Evolutionary conservation across 2,329 filamentous ascomycete genomes (phyloP).

Genomic region (Helotiales sp.): DNA sequence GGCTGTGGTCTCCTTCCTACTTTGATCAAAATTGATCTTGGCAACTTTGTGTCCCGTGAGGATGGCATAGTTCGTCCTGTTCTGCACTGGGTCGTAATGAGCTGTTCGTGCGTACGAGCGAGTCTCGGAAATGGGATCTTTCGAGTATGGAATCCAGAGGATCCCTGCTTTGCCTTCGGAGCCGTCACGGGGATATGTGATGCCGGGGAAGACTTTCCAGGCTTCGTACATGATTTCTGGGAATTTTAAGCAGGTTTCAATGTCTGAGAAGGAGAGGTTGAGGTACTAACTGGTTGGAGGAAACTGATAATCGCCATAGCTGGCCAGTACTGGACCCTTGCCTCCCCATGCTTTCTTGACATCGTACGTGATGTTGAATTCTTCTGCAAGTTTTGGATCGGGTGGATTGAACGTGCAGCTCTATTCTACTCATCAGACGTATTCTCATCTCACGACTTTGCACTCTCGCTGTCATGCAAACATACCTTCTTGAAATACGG

Average conservation of each 20-base stretch:
- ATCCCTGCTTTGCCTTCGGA: conserved; percentile 20
- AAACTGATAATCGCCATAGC: conserved; percentile 47
- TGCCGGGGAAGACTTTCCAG: conserved; percentile 12
- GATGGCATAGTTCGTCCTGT: conserved; percentile 33
- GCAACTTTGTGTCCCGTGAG: conserved; percentile 24
- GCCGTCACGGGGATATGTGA: conserved; percentile 12
- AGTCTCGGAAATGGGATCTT: conserved; percentile 16
- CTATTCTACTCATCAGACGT: conserved; percentile 39
- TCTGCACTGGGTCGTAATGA: conserved; percentile 45
- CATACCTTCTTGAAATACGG: conserved; percentile 14
- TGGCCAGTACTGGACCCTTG: conserved; percentile 47
- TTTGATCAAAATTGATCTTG: not conserved
- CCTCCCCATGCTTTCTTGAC: conserved; percentile 43
- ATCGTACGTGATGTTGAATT: conserved; percentile 46
- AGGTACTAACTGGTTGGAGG: conserved; percentile 43
- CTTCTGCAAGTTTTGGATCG: conserved; percentile 39
- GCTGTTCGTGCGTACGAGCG: conserved; percentile 49
- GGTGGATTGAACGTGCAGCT: conserved; percentile 40
- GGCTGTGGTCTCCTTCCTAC: not conserved
- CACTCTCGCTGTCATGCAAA: not conserved
- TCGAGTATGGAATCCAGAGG: conserved; percentile 18
- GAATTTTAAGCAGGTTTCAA: too few species aligned
- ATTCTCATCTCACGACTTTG: conserved; percentile 31
- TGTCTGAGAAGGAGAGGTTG: not conserved
- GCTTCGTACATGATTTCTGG: conserved; percentile 6